Base-by-base conservation (phyloP, 2,329 filamentous ascomycete genomes). In the Ascochyta rabiei region DNA sequence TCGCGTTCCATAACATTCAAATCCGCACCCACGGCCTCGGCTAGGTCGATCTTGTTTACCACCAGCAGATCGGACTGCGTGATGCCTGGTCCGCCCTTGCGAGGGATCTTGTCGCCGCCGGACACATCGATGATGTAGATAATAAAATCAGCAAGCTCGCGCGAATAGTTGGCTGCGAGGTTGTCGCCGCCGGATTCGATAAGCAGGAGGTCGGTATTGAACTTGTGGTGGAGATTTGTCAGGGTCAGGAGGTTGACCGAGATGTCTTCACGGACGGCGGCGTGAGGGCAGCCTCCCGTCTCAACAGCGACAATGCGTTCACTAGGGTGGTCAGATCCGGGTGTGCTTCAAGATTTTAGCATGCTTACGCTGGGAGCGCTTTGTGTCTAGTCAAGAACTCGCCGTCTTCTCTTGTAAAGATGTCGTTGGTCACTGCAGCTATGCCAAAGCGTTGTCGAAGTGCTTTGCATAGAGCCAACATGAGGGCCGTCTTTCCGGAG, bases 101-200 rank as follows among this genome's bases (percentile, higher is more conserved):
- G 80, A 0, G 95, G 95, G 45, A 99, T 89, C 84, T 99, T 99
- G 77, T 99, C 95, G 12, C 95, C 95, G 19, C 95, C 95, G 51
- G 88, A 90, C 16, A 99, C 95, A 76, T 99, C 95, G 67, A 99
- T 98, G 26, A 99, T 95, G 75, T 99, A 99, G 77, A 99, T 89
- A 77, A 99, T 99, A 75, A 90, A 99, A 76, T 99, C 95, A 1
- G 95, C 95, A 62, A 99, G 81, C 78, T 99, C 95, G 53, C 95
- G 84, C 50, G 86, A 90, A 82, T 99, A 99, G 81, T 99, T 99
- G 4, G 95, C 95, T 0, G 95, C 95, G 1, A 99, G 84, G 75
- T 99, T 99, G 75, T 99, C 95, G 53, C 95, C 95, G 39, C 95
- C 95, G 16, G 87, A 92, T 79, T 99, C 95, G 73, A 99, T 99